Base-by-base conservation (phyloP, 495 filamentous ascomycete genomes). In the Cercophora samala region DNA sequence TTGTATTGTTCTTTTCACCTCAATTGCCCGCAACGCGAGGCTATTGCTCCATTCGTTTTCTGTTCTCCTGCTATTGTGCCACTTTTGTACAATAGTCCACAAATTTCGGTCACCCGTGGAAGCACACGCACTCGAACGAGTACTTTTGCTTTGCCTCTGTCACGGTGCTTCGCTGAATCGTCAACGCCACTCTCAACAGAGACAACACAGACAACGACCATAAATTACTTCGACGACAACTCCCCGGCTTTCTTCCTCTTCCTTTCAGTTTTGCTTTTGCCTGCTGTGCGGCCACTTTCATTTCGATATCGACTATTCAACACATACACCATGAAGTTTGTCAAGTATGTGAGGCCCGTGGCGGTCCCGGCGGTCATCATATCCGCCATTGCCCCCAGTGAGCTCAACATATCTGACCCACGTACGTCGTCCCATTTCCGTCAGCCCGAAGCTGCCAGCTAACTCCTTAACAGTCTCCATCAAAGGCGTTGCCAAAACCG, bases 401-500 rank as follows among this genome's bases (percentile, higher is more conserved):
- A 79, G 42, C 71, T 86, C 29, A 72, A 85, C 61, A 71, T 83
- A 63, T 77, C 72, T 63, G 73, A 81, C 62, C 66, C 76, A 58
- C 64, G 83, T 82, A 69, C 21, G 60, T 18, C 4, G 8, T n/a
- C n/a, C 32, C 18, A 13, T 53, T 24, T 5, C 66, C 61, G 53
- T 5, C 61, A 63, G 53, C 46, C n/a, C 32, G 4, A 9, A 5
- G 25, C 8, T 32, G 6, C 5, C 26, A 62, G 23, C n/a, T 15
- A n/a, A 65, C 18, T n/a, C 17, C 19, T n/a, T 8, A 18, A 21
- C 68, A 85, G 82, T 70, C 18, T 88, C 85, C 0, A 78, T 88
- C 64, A 76, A 75, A 55, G 77, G 74, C 62, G 83, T 83, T 6
- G 74, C 84, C 37, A 76, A 78, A 54, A 81, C 81, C 4, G 71